Evolutionary conservation across 768 basidiomycete genomes (phyloP).

Genomic region (Lanmaoa pseudosensibilis): DNA sequence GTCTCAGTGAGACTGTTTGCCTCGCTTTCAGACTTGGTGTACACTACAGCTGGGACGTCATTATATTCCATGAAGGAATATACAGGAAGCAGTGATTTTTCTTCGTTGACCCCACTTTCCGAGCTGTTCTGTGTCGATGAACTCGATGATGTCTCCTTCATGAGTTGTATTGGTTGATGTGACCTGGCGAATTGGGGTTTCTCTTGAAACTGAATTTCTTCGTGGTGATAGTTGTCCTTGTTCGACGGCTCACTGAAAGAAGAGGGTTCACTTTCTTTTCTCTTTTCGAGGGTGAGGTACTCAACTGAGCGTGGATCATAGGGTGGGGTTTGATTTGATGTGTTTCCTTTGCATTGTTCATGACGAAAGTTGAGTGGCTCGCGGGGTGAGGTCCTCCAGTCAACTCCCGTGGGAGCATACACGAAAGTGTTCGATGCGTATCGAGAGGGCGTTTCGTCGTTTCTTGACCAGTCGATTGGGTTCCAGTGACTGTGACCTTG

Average conservation of each 20-base stretch:
- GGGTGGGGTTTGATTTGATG: neutral
- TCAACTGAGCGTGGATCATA: slow-evolving; percentile 10
- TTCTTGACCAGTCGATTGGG: neutral
- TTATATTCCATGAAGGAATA: slow-evolving; percentile 42
- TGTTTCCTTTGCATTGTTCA: neutral
- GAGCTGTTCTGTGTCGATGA: slow-evolving; percentile 5
- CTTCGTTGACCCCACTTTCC: neutral
- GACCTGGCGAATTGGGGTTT: neutral
- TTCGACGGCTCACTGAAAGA: slow-evolving; percentile 2
- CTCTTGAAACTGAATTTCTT: neutral
- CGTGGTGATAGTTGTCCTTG: neutral
- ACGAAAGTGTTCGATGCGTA: neutral
- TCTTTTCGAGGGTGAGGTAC: neutral
- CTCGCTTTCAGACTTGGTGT: slow-evolving; percentile 41
- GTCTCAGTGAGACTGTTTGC: slow-evolving; percentile 41
- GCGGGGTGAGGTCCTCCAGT: neutral
- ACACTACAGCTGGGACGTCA: slow-evolving; percentile 35
- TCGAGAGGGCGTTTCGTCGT: neutral
- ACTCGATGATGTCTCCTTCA: slow-evolving; percentile 1
- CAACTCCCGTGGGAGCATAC: neutral
- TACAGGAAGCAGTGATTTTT: slow-evolving; percentile 22
- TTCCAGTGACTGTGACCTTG: neutral
- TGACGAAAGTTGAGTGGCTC: neutral
- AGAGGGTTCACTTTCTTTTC: neutral
- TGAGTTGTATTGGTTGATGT: neutral